Conservation (phyloP, 345 rosid species). For the Sonneratia caseolaris region DNA sequence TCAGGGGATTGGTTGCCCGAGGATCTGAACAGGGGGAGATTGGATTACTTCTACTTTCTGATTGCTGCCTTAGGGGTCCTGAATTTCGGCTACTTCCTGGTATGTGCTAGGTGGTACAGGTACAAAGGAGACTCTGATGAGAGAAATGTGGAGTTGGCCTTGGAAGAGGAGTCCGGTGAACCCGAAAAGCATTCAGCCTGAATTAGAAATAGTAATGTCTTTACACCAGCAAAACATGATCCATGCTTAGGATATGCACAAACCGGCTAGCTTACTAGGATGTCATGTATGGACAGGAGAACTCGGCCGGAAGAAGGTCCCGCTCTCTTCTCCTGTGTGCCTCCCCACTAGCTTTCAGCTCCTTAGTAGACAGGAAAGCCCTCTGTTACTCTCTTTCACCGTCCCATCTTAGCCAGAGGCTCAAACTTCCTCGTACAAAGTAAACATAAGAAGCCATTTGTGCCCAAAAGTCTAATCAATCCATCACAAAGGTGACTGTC, state of each 20-base stretch:
- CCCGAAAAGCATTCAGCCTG: neutral
- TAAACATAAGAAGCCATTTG: too few relatives aligned
- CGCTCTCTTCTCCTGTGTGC: too few relatives aligned
- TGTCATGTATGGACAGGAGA: too few relatives aligned
- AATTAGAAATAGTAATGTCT: neutral
- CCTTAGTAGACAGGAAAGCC: too few relatives aligned
- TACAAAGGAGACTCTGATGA: neutral
- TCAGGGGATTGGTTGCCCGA: slow-evolving; percentile 56
- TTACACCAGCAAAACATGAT: neutral
- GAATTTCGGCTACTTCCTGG: slow-evolving; percentile 48
- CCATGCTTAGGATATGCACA: neutral
- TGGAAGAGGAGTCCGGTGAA: neutral
- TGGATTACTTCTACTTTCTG: slow-evolving; percentile 69
- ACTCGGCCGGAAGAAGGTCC: too few relatives aligned
- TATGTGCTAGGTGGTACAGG: slow-evolving; percentile 23
- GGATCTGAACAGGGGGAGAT: slow-evolving; percentile 61
- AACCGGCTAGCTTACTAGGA: too few relatives aligned
- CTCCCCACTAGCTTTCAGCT: too few relatives aligned
- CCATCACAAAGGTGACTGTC: neutral
- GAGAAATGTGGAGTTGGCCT: neutral
- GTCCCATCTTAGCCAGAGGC: too few relatives aligned
- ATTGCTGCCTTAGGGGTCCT: slow-evolving; percentile 43
- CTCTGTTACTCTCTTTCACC: too few relatives aligned
- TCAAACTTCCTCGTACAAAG: too few relatives aligned
- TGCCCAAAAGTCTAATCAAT: too few relatives aligned